These are phyloP conservation scores for Candida odintsovae DNA, from an alignment of 805 yeast species.

Conservation along the genomic window DNA sequence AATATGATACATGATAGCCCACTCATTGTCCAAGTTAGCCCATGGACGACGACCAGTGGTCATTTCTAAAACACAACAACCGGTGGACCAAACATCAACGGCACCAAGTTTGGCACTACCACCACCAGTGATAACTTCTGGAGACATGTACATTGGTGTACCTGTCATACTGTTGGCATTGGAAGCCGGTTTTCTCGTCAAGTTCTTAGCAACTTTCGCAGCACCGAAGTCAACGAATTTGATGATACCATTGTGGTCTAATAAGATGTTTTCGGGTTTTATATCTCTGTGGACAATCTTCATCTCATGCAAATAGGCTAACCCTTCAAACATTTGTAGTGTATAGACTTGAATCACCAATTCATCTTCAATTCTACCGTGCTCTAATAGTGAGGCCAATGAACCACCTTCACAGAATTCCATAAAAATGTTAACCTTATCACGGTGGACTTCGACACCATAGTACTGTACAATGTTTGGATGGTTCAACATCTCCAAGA, in stretches of 20 bases:
- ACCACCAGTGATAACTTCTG: constrained; percentile 86
- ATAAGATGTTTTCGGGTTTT: constrained; percentile 87
- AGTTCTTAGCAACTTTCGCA: constrained; percentile 74
- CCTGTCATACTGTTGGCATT: constrained; percentile 51
- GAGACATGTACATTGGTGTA: constrained; percentile 99
- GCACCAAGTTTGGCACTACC: constrained; percentile 33
- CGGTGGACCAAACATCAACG: constrained; percentile 91
- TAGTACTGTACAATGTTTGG: constrained; percentile 95
- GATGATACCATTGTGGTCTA: constrained; percentile 89
- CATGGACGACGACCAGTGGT: constrained; percentile 95
- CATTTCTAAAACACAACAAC: constrained; percentile 95
- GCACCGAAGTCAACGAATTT: constrained; percentile 98
- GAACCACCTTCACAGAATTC: constrained; percentile 97
- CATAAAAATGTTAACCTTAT: constrained; percentile 92
- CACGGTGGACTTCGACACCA: constrained; percentile 97
- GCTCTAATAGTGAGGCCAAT: constrained; percentile 73
- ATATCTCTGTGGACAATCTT: constrained; percentile 97
- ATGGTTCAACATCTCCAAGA: constrained; percentile 88
- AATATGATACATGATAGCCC: constrained; percentile 98
- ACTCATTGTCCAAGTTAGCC: constrained; percentile 93
- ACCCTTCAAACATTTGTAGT: constrained; percentile 88
- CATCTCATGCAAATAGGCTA: constrained; percentile 88
- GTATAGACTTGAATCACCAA: constrained; percentile 86
- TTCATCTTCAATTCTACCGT: constrained; percentile 95
- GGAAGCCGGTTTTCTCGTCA: constrained; percentile 36